Conservation (phyloP, 2,329 filamentous ascomycete species). For the Botrytis aclada region DNA sequence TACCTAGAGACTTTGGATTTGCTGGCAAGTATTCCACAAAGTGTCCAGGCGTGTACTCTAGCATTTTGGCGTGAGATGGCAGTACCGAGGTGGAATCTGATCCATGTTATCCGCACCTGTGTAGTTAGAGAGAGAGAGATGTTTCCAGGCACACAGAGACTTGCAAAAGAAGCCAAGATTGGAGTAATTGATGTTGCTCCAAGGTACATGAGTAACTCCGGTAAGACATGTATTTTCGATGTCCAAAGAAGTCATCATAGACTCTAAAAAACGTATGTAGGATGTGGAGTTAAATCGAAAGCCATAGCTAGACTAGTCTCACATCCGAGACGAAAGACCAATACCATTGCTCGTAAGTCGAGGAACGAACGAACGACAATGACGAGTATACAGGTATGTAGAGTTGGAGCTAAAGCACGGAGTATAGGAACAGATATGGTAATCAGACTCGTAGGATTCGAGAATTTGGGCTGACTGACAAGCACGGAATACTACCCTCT, state of each 20-base stretch:
- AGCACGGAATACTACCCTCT: neutral
- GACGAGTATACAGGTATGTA: neutral
- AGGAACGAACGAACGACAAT: constrained; percentile 1
- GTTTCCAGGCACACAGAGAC: neutral
- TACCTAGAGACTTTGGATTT: neutral
- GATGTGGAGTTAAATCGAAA: neutral
- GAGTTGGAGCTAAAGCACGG: neutral
- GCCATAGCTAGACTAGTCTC: neutral
- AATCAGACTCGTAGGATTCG: neutral
- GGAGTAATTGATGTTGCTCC: neutral
- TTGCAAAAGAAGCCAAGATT: constrained; percentile 9
- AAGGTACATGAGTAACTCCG: neutral
- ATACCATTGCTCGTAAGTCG: neutral
- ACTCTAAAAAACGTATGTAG: neutral
- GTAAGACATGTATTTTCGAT: neutral
- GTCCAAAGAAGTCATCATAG: neutral
- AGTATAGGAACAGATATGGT: neutral
- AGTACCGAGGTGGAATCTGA: neutral
- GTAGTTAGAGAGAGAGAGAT: neutral
- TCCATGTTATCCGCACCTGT: neutral
- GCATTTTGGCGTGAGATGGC: neutral
- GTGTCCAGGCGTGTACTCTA: neutral
- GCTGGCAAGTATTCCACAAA: neutral
- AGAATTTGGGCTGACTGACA: neutral
- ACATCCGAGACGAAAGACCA: no score